phyloP scores from a whole-genome alignment of 2,329 filamentous ascomycete genomes.

The Colletotrichum tamarilloi region DNA sequence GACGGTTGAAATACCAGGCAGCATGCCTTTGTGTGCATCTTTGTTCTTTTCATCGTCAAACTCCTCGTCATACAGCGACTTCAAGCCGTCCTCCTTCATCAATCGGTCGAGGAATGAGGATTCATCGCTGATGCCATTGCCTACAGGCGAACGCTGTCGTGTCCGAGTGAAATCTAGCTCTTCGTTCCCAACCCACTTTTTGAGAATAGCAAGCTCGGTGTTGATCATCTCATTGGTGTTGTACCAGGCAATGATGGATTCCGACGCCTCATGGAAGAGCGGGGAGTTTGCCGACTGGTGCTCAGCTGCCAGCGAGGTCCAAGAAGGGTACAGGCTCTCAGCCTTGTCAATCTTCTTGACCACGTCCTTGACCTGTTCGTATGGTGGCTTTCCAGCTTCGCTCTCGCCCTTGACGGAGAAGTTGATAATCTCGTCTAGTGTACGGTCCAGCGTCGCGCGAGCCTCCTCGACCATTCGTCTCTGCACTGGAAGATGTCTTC shows the following conservation, averaged over 20 bases:
- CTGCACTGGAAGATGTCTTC: conserved; percentile 85
- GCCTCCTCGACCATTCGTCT: conserved; percentile 89
- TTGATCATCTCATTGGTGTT: conserved; percentile 98
- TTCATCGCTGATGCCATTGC: conserved; percentile 84
- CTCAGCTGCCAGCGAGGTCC: conserved; percentile 76
- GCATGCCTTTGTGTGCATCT: conserved; percentile 75
- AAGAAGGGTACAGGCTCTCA: conserved; percentile 86
- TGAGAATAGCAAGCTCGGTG: conserved; percentile 89
- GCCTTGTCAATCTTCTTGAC: conserved; percentile 91
- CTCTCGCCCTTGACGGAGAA: conserved; percentile 96
- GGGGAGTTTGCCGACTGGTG: conserved; percentile 82
- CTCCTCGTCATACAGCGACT: conserved; percentile 84
- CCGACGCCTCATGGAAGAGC: conserved; percentile 83
- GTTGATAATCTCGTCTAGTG: conserved; percentile 88
- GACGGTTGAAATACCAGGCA: conserved; percentile 83
- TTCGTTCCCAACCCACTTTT: conserved; percentile 96
- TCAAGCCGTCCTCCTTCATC: conserved; percentile 94
- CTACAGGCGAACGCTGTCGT: conserved; percentile 74
- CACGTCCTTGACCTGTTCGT: conserved; percentile 90
- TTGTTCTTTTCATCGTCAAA: conserved; percentile 47
- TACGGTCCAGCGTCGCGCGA: conserved; percentile 76
- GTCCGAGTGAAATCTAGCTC: conserved; percentile 90
- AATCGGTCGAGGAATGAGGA: conserved; percentile 94
- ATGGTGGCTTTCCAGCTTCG: conserved; percentile 87
- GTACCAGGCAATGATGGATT: conserved; percentile 94